Conservation (phyloP, 2,329 filamentous ascomycete species). For the Emmonsiellopsis sp. region DNA sequence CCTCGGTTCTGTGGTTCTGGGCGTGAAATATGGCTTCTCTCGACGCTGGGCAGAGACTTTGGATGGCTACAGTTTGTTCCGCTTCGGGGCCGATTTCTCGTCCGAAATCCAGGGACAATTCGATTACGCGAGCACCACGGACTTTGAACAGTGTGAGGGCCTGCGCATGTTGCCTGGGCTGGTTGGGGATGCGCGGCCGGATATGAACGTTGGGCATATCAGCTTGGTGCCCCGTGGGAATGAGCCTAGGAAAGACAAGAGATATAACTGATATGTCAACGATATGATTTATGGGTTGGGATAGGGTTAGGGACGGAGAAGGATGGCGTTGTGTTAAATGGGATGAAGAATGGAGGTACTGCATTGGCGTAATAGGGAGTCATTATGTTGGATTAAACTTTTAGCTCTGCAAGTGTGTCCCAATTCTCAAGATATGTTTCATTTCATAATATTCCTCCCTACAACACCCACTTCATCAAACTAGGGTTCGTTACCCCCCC, state of each 20-base stretch:
- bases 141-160: neutral
- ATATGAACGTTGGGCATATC: neutral
- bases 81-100: constrained; percentile 6
- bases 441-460: no score
- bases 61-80: constrained; percentile 10
- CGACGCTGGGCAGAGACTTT: neutral
- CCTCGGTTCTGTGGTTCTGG: neutral
- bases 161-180: neutral
- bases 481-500: no score
- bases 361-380: no score
- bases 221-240: neutral
- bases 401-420: no score
- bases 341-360: no score
- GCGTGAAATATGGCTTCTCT: neutral
- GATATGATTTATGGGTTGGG: no score
- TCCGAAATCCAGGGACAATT: neutral
- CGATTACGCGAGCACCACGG: neutral
- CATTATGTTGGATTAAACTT: no score
- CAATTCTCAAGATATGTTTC: no score
- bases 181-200: neutral
- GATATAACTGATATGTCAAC: neutral
- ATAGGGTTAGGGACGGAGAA: no score
- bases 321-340: no score
- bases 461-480: no score
- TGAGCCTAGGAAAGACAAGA: neutral